These are phyloP conservation scores for Aspergillus novoparasiticus DNA, from an alignment of 2,329 filamentous ascomycete species.

Conservation along the genomic window DNA sequence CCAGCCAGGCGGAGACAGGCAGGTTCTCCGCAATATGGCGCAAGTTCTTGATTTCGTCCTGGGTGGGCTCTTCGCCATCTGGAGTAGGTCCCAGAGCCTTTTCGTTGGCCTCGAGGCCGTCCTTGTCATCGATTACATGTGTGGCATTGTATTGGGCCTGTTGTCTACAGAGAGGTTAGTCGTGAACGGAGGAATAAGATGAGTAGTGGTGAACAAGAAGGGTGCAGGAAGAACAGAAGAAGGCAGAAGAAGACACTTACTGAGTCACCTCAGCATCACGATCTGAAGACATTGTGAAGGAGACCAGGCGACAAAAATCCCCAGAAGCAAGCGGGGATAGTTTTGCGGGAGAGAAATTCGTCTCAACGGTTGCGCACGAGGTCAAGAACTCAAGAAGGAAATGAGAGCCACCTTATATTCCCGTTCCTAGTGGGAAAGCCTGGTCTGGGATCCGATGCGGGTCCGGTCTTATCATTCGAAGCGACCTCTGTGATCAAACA, in stretches of 20 bases:
- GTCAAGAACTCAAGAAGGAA: constrained; percentile 15
- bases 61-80: constrained; percentile 57
- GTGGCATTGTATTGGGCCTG: constrained; percentile 20
- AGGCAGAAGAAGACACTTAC: constrained; percentile 23
- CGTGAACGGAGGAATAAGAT: background rate
- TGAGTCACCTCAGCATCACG: constrained; percentile 31
- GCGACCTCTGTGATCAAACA: constrained; percentile 11
- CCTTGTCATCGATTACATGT: constrained; percentile 29
- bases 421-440: constrained; percentile 20
- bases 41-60: constrained; percentile 53
- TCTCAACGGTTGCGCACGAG: constrained; percentile 15
- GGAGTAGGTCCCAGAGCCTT: constrained; percentile 35
- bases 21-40: constrained; percentile 59
- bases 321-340: constrained; percentile 5
- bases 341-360: constrained; percentile 10
- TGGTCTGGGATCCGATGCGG: constrained; percentile 63
- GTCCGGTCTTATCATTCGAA: constrained; percentile 15
- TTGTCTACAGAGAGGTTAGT: constrained; percentile 16
- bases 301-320: constrained; percentile 10
- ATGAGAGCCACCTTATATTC: constrained; percentile 28
- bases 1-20: constrained; percentile 58
- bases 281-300: constrained; percentile 29
- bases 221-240: background rate
- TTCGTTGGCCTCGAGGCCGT: constrained; percentile 30
- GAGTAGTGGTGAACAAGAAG: background rate